phyloP scores from a whole-genome alignment of 75 land plant species.

The Chamaecyparis obtusa region DNA sequence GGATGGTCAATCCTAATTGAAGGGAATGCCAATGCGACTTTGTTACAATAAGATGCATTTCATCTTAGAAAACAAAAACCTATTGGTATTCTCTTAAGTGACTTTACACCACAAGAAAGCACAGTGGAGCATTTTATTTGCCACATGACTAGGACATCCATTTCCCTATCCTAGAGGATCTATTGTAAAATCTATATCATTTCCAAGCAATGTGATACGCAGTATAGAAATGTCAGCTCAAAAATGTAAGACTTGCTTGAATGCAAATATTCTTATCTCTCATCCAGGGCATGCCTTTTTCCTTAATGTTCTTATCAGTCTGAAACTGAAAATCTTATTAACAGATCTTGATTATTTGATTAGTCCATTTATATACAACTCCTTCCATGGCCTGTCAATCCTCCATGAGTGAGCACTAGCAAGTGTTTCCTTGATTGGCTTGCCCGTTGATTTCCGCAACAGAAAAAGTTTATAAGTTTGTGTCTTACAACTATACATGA shows the following conservation, averaged over 20 bases:
- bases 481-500: too few species aligned
- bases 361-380: background rate
- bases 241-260: background rate
- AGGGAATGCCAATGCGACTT: background rate
- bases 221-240: background rate
- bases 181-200: too few species aligned
- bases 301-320: background rate
- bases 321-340: background rate
- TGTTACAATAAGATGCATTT: background rate
- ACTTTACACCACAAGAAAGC: background rate
- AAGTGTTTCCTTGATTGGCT: too few species aligned
- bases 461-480: too few species aligned
- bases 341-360: background rate
- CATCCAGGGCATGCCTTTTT: background rate
- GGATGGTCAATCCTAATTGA: background rate
- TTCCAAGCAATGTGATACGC: background rate
- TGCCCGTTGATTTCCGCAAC: too few species aligned
- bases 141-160: background rate
- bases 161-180: background rate
- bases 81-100: background rate
- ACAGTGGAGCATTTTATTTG: background rate
- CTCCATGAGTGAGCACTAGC: too few species aligned
- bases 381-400: too few species aligned
- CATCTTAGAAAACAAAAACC: background rate
- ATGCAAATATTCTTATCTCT: background rate